Percentiles rank a stretch among this genome's conserved stretches.
These are phyloP conservation scores for Solanum megistacrolobum DNA, from an alignment of 257 asterid species.

Conservation along the genomic window DNA sequence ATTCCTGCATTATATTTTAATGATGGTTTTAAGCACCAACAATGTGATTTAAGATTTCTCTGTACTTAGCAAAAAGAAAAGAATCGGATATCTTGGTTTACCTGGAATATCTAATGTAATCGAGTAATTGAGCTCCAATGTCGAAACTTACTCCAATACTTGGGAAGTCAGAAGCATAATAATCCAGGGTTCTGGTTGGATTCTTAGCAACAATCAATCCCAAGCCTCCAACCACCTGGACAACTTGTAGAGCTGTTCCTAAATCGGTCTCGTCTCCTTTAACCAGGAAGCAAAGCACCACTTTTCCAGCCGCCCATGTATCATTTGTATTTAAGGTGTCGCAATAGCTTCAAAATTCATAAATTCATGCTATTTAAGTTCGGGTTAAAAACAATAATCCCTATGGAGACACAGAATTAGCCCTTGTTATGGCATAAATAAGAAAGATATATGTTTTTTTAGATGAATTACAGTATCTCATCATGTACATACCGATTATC, in stretches of 20 bases:
- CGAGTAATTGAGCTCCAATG: conserved; percentile 17
- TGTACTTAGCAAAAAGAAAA: not conserved
- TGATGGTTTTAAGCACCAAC: not conserved
- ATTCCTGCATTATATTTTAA: conserved; percentile 4
- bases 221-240: conserved; percentile 14
- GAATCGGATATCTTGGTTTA: not conserved
- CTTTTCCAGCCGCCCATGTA: conserved; percentile 22
- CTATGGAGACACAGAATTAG: no score
- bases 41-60: not conserved
- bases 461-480: not conserved
- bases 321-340: conserved; percentile 11
- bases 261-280: not conserved
- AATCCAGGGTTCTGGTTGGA: not conserved
- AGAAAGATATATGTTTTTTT: not conserved
- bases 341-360: conserved; percentile 13
- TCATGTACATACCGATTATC: not conserved
- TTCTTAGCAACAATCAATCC: conserved; percentile 23
- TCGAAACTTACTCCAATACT: conserved; percentile 8
- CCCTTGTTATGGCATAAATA: not conserved
- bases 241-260: not conserved
- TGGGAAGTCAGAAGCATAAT: conserved; percentile 4
- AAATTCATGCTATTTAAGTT: not conserved
- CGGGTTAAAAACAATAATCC: not conserved
- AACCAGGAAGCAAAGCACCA: conserved; percentile 20
- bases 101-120: conserved; percentile 24